Evolutionary conservation across 257 asterid species (phyloP).

Genomic region (Coffea eugenioides): DNA sequence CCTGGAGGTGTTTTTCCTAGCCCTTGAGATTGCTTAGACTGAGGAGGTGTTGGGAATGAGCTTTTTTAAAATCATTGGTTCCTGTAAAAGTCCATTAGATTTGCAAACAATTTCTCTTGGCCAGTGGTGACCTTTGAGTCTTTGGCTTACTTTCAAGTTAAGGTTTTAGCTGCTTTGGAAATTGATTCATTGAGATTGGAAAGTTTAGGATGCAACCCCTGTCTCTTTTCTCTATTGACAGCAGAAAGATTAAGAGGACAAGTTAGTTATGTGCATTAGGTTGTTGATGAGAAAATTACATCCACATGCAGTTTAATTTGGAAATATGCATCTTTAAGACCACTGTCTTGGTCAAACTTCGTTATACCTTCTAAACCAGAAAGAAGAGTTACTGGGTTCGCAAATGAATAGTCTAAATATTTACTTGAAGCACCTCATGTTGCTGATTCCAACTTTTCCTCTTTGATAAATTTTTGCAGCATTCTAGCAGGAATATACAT

Average conservation of each 20-base stretch:
- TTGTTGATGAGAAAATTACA: neutral
- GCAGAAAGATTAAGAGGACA: neutral
- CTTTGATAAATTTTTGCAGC: conserved; percentile 2
- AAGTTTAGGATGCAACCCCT: neutral
- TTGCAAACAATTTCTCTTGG: neutral
- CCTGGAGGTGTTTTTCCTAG: neutral
- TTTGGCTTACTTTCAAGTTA: neutral
- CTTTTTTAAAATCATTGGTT: neutral
- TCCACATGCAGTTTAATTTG: neutral
- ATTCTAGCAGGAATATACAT: conserved; percentile 23
- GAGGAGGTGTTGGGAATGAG: neutral
- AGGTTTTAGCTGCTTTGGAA: neutral
- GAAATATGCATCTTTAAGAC: neutral
- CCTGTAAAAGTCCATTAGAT: neutral
- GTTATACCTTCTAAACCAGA: neutral
- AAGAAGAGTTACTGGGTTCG: neutral
- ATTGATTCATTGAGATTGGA: neutral
- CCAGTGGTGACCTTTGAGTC: neutral
- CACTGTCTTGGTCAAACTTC: neutral
- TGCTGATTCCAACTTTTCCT: neutral
- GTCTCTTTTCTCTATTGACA: neutral
- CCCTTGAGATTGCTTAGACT: neutral
- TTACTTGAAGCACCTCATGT: neutral
- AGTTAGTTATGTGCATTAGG: neutral
- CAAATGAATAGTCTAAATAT: neutral